Evolutionary conservation across 2,329 filamentous ascomycete species (phyloP).

Genomic region (Dothistroma septosporum): DNA sequence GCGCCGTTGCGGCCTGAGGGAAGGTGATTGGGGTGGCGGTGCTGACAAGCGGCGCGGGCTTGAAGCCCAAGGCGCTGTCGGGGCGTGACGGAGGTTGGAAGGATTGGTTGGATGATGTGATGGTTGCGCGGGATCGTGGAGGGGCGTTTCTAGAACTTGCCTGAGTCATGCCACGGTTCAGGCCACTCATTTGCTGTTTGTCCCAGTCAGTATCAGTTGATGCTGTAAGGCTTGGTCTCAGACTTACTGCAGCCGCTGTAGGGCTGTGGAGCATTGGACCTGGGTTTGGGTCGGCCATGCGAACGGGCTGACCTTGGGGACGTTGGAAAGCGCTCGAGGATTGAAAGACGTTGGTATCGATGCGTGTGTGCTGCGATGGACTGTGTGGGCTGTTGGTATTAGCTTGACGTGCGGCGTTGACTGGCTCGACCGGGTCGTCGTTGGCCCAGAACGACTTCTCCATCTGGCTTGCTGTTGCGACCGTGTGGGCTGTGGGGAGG

Average conservation of each 20-base stretch:
- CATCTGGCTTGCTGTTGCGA: background rate
- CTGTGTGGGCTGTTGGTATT: too few relatives aligned
- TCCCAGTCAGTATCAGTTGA: background rate
- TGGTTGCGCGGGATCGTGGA: background rate
- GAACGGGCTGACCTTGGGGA: background rate
- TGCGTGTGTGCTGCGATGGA: background rate
- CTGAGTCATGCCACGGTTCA: background rate
- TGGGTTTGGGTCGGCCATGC: background rate
- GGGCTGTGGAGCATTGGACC: background rate
- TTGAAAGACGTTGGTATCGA: background rate
- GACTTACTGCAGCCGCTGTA: background rate
- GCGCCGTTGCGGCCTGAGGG: background rate
- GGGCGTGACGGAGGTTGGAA: background rate
- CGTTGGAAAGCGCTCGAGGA: background rate
- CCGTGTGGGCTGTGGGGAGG: background rate
- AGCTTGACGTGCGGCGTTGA: too few relatives aligned
- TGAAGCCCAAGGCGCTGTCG: background rate
- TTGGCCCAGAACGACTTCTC: background rate
- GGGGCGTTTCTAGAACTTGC: background rate
- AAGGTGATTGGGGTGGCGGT: background rate
- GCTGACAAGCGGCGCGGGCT: background rate
- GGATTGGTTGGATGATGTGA: background rate
- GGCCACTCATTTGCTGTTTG: background rate
- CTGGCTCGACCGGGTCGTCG: background rate
- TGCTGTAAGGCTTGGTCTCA: background rate